Conservation (phyloP, 2,329 filamentous ascomycete species). For the Epichloe bromicola region DNA sequence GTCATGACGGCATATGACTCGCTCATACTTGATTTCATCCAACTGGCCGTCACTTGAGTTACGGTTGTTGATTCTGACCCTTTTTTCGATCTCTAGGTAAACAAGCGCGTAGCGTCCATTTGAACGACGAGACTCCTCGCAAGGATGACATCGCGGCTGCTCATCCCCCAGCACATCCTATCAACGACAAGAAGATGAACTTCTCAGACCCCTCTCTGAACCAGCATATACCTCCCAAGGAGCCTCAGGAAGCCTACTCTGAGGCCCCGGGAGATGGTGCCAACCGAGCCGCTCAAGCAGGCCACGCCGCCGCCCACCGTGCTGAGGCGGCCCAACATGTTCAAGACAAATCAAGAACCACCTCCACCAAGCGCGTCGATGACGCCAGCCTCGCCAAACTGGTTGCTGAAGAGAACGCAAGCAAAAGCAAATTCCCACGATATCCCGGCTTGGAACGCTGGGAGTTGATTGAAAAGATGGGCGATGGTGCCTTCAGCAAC, state of each 20-base stretch:
- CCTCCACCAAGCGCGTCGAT: conserved; percentile 26
- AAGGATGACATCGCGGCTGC: conserved; percentile 39
- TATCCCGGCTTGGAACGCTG: conserved; percentile 44
- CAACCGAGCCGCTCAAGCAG: conserved; percentile 57
- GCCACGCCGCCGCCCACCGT: conserved; percentile 49
- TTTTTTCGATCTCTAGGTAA: conserved; percentile 46
- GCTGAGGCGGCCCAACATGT: conserved; percentile 47
- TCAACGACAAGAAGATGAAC: conserved; percentile 37
- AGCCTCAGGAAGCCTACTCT: conserved; percentile 48
- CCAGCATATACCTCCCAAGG: conserved; percentile 26
- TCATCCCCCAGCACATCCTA: conserved; percentile 42
- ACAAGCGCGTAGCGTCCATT: conserved; percentile 61
- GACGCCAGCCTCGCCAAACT: conserved; percentile 71
- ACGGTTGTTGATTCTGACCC: background rate
- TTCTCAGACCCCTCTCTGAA: conserved; percentile 30
- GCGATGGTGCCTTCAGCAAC: conserved; percentile 96
- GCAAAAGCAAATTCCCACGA: conserved; percentile 68
- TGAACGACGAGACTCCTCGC: conserved; percentile 35
- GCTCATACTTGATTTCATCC: background rate
- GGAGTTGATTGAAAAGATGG: conserved; percentile 91
- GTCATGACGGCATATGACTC: conserved; percentile 5
- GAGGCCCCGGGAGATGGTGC: conserved; percentile 45
- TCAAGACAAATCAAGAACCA: conserved; percentile 12
- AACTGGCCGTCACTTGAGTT: background rate
- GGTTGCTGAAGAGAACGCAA: conserved; percentile 83